These are phyloP conservation scores for Ceratobasidium sp. DNA, from an alignment of 1,284 basidiomycete species.

Conservation along the genomic window DNA sequence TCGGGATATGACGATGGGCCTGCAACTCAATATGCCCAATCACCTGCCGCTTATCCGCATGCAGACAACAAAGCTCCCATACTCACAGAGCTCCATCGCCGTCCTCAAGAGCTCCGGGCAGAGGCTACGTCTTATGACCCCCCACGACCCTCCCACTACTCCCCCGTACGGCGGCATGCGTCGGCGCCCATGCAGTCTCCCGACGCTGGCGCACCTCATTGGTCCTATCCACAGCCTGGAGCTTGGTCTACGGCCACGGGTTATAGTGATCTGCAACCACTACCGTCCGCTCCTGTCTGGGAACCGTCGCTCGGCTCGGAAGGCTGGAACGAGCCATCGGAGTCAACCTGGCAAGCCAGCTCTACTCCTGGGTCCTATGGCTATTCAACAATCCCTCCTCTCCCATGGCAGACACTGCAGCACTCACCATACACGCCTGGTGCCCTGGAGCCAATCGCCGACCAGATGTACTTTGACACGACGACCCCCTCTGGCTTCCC, in stretches of 20 bases:
- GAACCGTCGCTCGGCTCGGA: conserved; percentile 24
- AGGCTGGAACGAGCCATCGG: conserved; percentile 15
- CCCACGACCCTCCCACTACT: not conserved
- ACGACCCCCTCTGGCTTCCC: conserved; percentile 14
- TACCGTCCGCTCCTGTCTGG: conserved; percentile 26
- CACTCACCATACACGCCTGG: conserved; percentile 16
- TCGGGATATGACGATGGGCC: conserved; percentile 5
- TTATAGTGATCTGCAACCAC: conserved; percentile 25
- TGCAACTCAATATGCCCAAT: conserved; percentile 20
- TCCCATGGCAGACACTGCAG: conserved; percentile 30
- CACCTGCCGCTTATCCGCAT: conserved; percentile 17
- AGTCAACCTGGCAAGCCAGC: conserved; percentile 16
- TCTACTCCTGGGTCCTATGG: conserved; percentile 1
- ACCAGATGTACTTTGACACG: conserved; percentile 7
- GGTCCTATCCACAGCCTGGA: conserved; percentile 20
- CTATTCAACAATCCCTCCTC: conserved; percentile 33
- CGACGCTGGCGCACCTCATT: not conserved
- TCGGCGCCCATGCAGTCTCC: conserved; percentile 23
- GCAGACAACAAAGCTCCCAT: conserved; percentile 26
- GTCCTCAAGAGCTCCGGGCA: conserved; percentile 27
- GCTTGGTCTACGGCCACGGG: conserved; percentile 19
- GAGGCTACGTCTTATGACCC: conserved; percentile 15
- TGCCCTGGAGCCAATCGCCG: conserved; percentile 14
- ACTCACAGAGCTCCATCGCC: conserved; percentile 33
- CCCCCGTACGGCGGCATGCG: conserved; percentile 21